Percentiles rank a stretch among this genome's conserved stretches.
Conservation (phyloP, 2,329 filamentous ascomycete genomes). For the Ophiostoma himal-ulmi region DNA sequence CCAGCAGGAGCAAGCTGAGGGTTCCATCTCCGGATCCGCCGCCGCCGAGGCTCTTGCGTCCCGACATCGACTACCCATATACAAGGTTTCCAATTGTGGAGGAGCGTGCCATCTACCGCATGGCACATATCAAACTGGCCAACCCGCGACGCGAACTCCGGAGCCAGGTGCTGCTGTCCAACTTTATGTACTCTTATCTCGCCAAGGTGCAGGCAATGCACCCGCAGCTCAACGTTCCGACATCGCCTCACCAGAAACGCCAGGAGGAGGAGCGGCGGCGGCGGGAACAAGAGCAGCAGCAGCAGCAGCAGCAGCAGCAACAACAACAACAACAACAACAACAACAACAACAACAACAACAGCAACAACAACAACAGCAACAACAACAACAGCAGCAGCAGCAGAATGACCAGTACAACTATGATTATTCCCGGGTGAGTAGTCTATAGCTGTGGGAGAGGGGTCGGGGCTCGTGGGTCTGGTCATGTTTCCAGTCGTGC, state of each 20-base stretch:
- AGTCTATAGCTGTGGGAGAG: not conserved
- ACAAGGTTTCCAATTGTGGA: constrained; percentile 91
- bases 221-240: constrained; percentile 86
- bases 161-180: constrained; percentile 92
- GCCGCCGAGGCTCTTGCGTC: constrained; percentile 62
- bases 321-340: constrained; percentile 30
- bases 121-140: constrained; percentile 98
- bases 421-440: constrained; percentile 37
- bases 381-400: constrained; percentile 27
- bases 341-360: constrained; percentile 26
- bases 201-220: constrained; percentile 99
- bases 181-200: constrained; percentile 99
- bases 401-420: constrained; percentile 31
- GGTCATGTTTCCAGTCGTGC: not conserved
- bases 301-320: constrained; percentile 41
- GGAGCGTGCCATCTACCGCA: constrained; percentile 93
- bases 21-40: constrained; percentile 73
- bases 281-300: constrained; percentile 42
- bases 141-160: constrained; percentile 87
- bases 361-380: constrained; percentile 26
- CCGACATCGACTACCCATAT: constrained; percentile 94
- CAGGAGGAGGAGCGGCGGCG: constrained; percentile 43
- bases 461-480: not conserved
- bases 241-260: constrained; percentile 56
- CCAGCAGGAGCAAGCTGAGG: constrained; percentile 69